Conservation (phyloP, 208 protist genomes). For the Leishmania arabica region DNA sequence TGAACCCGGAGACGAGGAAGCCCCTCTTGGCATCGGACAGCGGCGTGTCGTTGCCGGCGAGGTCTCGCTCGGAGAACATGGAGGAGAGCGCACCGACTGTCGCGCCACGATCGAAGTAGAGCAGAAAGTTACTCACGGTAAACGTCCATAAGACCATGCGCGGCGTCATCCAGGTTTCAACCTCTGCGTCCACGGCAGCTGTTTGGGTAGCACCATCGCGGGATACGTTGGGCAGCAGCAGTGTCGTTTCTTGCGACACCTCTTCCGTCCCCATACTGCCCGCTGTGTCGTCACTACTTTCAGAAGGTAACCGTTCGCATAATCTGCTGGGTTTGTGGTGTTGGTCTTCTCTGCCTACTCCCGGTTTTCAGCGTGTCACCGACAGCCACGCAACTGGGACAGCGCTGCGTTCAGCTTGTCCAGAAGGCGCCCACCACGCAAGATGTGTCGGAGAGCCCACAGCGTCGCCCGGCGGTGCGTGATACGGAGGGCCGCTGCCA, state of each 20-base stretch:
- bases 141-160: slow-evolving; percentile 53
- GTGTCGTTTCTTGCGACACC: neutral
- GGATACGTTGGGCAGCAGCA: neutral
- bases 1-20: slow-evolving; percentile 74
- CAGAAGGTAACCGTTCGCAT: neutral
- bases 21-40: slow-evolving; percentile 62
- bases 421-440: neutral
- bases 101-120: slow-evolving; percentile 84
- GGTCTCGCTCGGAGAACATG: slow-evolving; percentile 39
- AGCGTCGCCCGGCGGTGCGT: neutral
- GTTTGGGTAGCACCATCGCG: neutral
- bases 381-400: neutral
- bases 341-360: neutral
- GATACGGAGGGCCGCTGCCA: neutral
- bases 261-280: too few relatives aligned
- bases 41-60: slow-evolving; percentile 10
- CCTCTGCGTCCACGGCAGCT: neutral
- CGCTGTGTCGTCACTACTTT: neutral
- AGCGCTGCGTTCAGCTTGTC: neutral
- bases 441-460: neutral
- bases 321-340: neutral
- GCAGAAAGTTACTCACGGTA: slow-evolving; percentile 73
- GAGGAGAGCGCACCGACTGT: slow-evolving; percentile 46
- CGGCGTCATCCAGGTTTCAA: slow-evolving; percentile 4
- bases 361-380: neutral